phyloP scores from a whole-genome alignment of 495 filamentous ascomycete genomes.

The Podospora pseudoanserina region DNA sequence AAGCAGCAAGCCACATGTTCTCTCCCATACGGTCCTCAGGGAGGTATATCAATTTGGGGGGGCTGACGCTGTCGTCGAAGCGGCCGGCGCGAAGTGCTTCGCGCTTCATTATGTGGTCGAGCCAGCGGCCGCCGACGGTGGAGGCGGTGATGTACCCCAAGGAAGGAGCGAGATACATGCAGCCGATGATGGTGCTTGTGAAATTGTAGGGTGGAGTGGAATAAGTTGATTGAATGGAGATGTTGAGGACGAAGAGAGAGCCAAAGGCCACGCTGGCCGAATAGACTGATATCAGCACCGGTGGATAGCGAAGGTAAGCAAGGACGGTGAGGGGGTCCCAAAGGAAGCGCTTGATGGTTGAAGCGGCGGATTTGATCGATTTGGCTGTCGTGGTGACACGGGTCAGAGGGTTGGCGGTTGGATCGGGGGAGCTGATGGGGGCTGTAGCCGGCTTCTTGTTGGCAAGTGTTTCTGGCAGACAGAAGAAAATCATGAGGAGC shows the following conservation, averaged over 20 bases:
- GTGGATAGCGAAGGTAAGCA: slow-evolving; percentile 73
- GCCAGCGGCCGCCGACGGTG: slow-evolving; percentile 77
- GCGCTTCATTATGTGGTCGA: slow-evolving; percentile 83
- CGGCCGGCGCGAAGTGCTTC: slow-evolving; percentile 69
- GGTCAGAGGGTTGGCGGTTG: neutral
- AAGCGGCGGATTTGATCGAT: slow-evolving; percentile 52
- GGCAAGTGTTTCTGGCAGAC: slow-evolving; percentile 66
- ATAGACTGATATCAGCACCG: slow-evolving; percentile 76
- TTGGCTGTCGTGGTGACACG: slow-evolving; percentile 59
- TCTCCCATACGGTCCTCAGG: slow-evolving; percentile 90
- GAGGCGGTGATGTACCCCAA: slow-evolving; percentile 74
- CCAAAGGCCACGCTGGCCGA: slow-evolving; percentile 80
- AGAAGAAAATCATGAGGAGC: slow-evolving; percentile 60
- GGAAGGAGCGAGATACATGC: slow-evolving; percentile 78
- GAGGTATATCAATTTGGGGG: slow-evolving; percentile 62
- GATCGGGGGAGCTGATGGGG: neutral
- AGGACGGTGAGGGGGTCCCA: slow-evolving; percentile 79
- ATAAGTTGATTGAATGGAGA: slow-evolving; percentile 77
- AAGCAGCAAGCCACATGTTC: slow-evolving; percentile 79
- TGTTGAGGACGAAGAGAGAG: slow-evolving; percentile 81
- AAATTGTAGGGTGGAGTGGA: slow-evolving; percentile 70
- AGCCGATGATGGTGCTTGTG: slow-evolving; percentile 66
- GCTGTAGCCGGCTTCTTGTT: slow-evolving; percentile 14
- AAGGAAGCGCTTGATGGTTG: slow-evolving; percentile 60
- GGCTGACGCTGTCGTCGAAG: slow-evolving; percentile 53